Percentiles rank a stretch among this genome's conserved stretches.
Conservation (phyloP, 345 rosid genomes). For the Anacardium occidentale region DNA sequence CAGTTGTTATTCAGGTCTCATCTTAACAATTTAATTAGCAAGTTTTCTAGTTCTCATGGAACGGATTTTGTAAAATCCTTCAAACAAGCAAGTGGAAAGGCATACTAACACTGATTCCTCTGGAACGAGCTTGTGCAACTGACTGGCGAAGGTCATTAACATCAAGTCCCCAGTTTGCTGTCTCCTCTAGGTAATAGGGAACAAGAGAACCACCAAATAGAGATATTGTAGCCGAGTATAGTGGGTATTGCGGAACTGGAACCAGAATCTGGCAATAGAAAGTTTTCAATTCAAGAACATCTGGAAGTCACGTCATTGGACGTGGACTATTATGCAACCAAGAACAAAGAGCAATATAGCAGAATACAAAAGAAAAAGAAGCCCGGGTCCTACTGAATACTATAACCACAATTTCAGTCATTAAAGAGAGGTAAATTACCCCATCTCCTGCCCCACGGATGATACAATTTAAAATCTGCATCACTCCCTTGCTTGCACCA, state of each 20-base stretch:
- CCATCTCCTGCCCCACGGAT: constrained; percentile 89
- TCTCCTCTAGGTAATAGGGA: constrained; percentile 88
- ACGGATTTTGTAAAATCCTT: constrained; percentile 12
- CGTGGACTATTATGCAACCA: constrained; percentile 5
- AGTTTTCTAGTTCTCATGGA: neutral
- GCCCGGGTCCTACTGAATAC: neutral
- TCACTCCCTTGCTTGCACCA: constrained; percentile 99
- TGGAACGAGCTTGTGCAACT: constrained; percentile 71
- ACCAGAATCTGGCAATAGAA: constrained; percentile 63
- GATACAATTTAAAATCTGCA: constrained; percentile 84
- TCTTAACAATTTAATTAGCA: constrained; percentile 14
- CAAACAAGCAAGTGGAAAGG: constrained; percentile 22
- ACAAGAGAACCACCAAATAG: constrained; percentile 91
- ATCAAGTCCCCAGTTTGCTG: constrained; percentile 98
- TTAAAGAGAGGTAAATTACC: constrained; percentile 43
- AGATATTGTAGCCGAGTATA: constrained; percentile 92
- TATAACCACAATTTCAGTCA: neutral
- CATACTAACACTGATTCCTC: constrained; percentile 79
- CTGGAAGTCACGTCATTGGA: constrained; percentile 7
- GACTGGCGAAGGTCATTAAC: constrained; percentile 69
- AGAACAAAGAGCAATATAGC: neutral
- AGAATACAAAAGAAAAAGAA: neutral
- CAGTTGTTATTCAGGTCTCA: neutral
- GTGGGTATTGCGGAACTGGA: constrained; percentile 98
- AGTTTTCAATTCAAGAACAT: neutral